Evolutionary conservation across 805 yeast species (phyloP), one percentile per base, ranked within the genome.

Genomic region (Saccharomycopsis schoenii): DNA sequence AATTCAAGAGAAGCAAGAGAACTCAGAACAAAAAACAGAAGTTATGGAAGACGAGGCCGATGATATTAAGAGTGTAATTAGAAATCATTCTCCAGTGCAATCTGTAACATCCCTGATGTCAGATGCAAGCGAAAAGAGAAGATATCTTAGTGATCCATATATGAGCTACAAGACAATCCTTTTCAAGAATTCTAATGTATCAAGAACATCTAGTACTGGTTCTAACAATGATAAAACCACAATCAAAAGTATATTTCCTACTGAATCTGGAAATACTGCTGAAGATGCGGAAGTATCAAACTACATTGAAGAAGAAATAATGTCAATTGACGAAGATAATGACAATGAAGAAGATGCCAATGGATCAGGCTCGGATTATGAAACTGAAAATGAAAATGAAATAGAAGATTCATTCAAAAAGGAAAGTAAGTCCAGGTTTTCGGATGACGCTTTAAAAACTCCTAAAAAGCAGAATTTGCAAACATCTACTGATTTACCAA

Each of bases 291-390:
- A 54, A 11, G 9, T 12, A 21, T 40, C 55, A 10, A 47, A 24
- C 24, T 47, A 47, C 21, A 64, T 70, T 15, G 76, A 74, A 41
- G 69, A 71, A 39, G 77, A 76, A 1, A 66, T 77, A 17, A 69
- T 79, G 70, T 78, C 83, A 1, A 76, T 81, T 11, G 82, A 77
- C 63, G 83, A 74, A 9, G 74, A 68, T 57, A 75, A 70, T 10
- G 70, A 65, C 12, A 67, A 64, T 24, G 69, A 65, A 19, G 65
- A 60, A 10, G 62, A 60, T 36, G 57, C 50, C 14, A 54, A 43
- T n/a, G 65, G 60, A 4, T 65, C 62, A 12, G 61, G 60, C 14
- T 67, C 60, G 19, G 68, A 64, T 3, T 67, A 61, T 17, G 66
- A 62, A 19, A 61, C 61, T 10, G 67, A 64, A 11, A 58, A 58